A percentile compares a stretch with the other conserved stretches of the same genome.
phyloP scores from a whole-genome alignment of 257 asterid genomes.

The Solanum lycopersicoides region DNA sequence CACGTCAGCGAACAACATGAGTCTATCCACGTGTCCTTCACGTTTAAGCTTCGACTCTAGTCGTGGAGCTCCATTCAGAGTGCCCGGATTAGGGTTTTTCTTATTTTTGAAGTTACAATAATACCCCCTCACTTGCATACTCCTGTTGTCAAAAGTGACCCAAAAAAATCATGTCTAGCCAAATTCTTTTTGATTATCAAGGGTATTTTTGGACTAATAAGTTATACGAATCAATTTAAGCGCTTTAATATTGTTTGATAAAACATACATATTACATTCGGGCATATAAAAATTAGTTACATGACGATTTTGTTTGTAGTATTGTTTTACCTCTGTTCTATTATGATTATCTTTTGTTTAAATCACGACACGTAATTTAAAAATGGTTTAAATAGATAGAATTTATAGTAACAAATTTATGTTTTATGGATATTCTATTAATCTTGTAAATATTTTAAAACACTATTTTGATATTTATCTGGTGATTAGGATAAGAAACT shows the following conservation, averaged over 20 bases:
- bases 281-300: background rate
- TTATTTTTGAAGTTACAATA: background rate
- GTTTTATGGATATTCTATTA: background rate
- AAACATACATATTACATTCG: background rate
- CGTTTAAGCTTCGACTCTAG: background rate
- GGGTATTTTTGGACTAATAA: background rate
- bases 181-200: background rate
- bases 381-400: background rate
- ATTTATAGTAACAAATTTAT: background rate
- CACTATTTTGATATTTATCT: background rate
- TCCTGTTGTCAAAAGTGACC: background rate
- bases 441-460: background rate
- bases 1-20: slow-evolving; percentile 37
- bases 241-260: background rate
- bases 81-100: background rate
- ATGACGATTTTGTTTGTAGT: background rate
- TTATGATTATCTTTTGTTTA: background rate
- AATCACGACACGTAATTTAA: background rate
- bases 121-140: background rate
- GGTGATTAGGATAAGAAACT: background rate
- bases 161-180: background rate
- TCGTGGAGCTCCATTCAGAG: background rate
- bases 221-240: background rate
- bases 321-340: background rate
- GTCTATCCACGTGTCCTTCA: slow-evolving; percentile 46